Evolutionary conservation across 768 basidiomycete genomes (phyloP), one percentile per base, ranked within the genome.

Genomic region (Tephrocybe sp.): DNA sequence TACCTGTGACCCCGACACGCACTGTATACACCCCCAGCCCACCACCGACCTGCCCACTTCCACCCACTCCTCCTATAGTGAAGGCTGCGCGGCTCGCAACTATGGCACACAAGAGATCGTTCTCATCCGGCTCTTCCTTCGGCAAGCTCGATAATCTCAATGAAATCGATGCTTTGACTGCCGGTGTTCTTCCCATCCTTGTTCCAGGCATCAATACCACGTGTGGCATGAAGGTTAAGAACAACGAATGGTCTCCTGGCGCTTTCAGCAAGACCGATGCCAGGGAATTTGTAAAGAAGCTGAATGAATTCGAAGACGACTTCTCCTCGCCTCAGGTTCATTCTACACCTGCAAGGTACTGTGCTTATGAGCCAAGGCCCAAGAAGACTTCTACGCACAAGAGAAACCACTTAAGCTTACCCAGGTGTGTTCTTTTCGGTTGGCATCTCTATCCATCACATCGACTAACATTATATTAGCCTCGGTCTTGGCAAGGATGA

Each of bases 11-110:
- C 42, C 70, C 73, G 11, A 66, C 72, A 20, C 58, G 69, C 62
- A 64, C 62, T 42, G 65, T 60, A 24, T 68, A 72, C 59, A 71
- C 62, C 54, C 68, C 72, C 54, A 81, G 72, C 60, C 81, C 83
- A 9, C 86, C 87, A 25, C 86, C 87, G 3, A 73, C 82, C 1
- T 78, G 81, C 57, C 86, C 87, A 9, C 76, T 88, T 28, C 86
- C 87, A 10, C 86, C 87, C 2, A 90, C 86, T n/a, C 86, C 86
- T 25, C 85, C 84, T 0, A 84, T 75, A 51, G 78, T 86, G 42
- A 74, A 78, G 58, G 76, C 75, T 24, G 82, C 78, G 41, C 79
- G 77, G 45, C 75, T 75, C n/a, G 80, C 77, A 34, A 67, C 75
- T 61, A 72, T 81, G 23, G 66, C 71, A 3, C 85, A 86, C 67